Evolutionary conservation across 1,139 yeast species (phyloP), one percentile per base, ranked within the genome.

Genomic region (Arxiozyma slooffiae): DNA sequence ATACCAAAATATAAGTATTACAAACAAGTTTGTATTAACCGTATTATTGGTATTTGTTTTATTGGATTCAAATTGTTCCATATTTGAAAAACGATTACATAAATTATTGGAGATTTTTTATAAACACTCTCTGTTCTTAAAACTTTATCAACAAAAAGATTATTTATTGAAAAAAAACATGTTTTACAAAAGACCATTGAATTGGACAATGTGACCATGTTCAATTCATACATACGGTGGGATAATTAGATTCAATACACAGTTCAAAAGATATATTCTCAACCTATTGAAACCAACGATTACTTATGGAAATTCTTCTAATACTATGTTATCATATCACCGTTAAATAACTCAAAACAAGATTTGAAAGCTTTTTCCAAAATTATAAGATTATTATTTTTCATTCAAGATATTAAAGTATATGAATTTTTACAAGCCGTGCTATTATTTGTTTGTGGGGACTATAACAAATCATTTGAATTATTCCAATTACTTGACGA

Each of bases 361-460:
- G 50, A 48, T 9, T 45, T 54, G 14, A 53, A 50, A 11, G 49
- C 51, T 5, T 58, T 59, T 44, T 51, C 58, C 20, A 52, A 49
- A 7, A 52, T 54, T 40, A 51, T 64, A 38, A 57, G 57, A 16
- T 49, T 51, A 45, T 55, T 54, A 5, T 63, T 59, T 36, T 57
- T 57, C 40, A 48, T 60, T 9, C 56, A 58, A 34, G 51, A 54
- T 18, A 52, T 57, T 39, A 47, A 48, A 37, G 45, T 54, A 9
- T 59, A 62, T 37, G 67, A 64, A 44, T 59, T 64, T 48, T 51
- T 64, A 50, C 42, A 60, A 26, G 66, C 64, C 6, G 56, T 63
- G 56, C 40, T 59, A 16, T 50, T 57, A 24, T 63, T 61, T 49
- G 54, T 52, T 17, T 61, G 62, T 44, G 62, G 56, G 6, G 51